phyloP scores from a whole-genome alignment of 1,139 yeast species.

The Blastobotrys apis region DNA sequence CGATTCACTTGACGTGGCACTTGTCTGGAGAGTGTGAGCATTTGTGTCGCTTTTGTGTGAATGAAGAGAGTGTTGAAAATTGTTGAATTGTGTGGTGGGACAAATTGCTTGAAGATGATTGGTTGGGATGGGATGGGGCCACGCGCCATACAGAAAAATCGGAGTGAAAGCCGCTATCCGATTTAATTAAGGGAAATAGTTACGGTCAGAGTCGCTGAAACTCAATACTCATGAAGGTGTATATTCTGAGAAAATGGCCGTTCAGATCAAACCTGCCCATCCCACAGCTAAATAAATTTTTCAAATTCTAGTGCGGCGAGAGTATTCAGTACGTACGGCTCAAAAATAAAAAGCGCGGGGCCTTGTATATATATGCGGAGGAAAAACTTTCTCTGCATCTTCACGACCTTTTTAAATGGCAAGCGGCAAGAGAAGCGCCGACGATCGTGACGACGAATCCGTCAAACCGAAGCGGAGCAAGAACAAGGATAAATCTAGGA shows the following conservation, averaged over 20 bases:
- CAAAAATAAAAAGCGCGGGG: too few species aligned
- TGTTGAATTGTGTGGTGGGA: neutral
- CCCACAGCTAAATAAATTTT: too few species aligned
- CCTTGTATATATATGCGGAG: too few species aligned
- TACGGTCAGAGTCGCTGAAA: too few species aligned
- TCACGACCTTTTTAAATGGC: neutral
- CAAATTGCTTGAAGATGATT: neutral
- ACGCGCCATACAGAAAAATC: too few species aligned
- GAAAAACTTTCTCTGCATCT: neutral
- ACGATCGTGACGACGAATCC: conserved; percentile 5
- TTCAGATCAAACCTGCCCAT: too few species aligned
- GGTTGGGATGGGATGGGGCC: neutral
- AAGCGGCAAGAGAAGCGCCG: conserved; percentile 4
- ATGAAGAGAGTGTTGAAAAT: neutral
- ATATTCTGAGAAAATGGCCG: too few species aligned
- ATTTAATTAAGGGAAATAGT: too few species aligned
- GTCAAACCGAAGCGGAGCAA: neutral
- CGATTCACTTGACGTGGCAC: neutral
- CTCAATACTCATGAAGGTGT: too few species aligned
- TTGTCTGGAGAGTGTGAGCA: neutral
- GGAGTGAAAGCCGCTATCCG: too few species aligned
- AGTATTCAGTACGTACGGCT: too few species aligned
- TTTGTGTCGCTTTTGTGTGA: neutral
- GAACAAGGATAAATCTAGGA: neutral
- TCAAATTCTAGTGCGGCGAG: too few species aligned